These are phyloP conservation scores for Arthrinium phaeospermum DNA, from an alignment of 2,329 filamentous ascomycete genomes.

Conservation along the genomic window DNA sequence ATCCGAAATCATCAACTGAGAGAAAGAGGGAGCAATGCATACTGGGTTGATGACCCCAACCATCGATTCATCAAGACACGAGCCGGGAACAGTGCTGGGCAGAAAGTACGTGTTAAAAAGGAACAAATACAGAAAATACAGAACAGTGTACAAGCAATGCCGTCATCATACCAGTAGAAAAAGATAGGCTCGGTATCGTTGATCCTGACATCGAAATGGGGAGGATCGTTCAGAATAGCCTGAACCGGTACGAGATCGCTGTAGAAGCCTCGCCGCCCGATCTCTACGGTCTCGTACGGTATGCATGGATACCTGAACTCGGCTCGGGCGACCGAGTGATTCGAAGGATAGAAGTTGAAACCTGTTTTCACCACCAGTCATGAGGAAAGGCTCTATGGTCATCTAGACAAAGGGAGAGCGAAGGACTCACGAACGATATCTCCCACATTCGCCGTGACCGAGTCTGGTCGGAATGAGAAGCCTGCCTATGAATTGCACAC, in stretches of 20 bases:
- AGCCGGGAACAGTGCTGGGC: not conserved
- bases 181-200: conserved; percentile 2
- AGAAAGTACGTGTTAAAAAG: not conserved
- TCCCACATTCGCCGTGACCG: conserved; percentile 4
- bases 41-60: conserved; percentile 12
- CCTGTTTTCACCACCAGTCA: not conserved
- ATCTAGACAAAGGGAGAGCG: too few species aligned
- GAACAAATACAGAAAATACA: too few species aligned
- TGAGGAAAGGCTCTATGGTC: not conserved
- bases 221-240: conserved; percentile 1
- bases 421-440: conserved; percentile 7
- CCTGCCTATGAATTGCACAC: not conserved
- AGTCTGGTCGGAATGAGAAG: not conserved
- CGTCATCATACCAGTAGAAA: not conserved
- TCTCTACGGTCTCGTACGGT: conserved; percentile 7
- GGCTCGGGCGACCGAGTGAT: conserved; percentile 1
- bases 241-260: not conserved
- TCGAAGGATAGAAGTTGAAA: conserved; percentile 14
- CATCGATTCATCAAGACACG: not conserved
- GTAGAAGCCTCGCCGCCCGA: not conserved
- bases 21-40: not conserved
- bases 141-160: not conserved
- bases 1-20: not conserved
- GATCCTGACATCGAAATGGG: conserved; percentile 2
- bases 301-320: conserved; percentile 6